Evolutionary conservation across 2,329 filamentous ascomycete species (phyloP), one percentile per base, ranked within the genome.

Genomic region (Akanthomyces dipterigenus): DNA sequence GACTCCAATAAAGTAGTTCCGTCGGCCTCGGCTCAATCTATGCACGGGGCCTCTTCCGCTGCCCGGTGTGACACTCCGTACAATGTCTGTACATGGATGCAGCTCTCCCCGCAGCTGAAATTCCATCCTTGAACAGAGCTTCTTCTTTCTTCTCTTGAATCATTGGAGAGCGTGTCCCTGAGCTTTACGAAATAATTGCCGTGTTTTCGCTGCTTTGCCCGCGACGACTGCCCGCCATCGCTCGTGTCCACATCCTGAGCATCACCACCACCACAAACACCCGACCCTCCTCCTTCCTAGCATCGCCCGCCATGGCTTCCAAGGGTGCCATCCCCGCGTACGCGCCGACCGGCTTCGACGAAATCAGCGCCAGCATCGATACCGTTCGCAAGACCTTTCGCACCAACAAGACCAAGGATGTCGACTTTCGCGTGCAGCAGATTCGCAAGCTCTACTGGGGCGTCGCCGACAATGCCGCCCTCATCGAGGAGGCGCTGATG

Each of bases 401-500:
- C 67, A 83, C 89, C 20, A 87, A 92, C 73, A 89, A 88, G 77
- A 97, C 93, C 48, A 91, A 91, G 71, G 83, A 90, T 60, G 72
- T 97, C 63, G 83, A 90, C 69, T 98, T 89, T 78, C 87, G 95
- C 65, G 80, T 93, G 65, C 81, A 85, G 60, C 95, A 98, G 81
- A 85, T 99, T 64, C 89, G 93, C 68, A 93, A 92, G 82, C 87
- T 98, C 61, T 98, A 96, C 80, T 98, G 95, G 95, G 92, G 84
- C 8, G 74, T 97, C 67, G 86, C 86, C 66, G 93, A 98, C 79
- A 88, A 90, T 72, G 82, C 87, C 61, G 79, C 85, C 50, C 83
- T 88, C 67, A 81, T 98, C 64, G 72, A 85, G 66, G 89, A 91
- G 72, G 91, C 93, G 24, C 84, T 91, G 71, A 81, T 84, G 71